A percentile compares a stretch with the other conserved stretches of the same genome.
phyloP scores from a whole-genome alignment of 2,329 filamentous ascomycete species.

The Aspergillus bombycis region DNA sequence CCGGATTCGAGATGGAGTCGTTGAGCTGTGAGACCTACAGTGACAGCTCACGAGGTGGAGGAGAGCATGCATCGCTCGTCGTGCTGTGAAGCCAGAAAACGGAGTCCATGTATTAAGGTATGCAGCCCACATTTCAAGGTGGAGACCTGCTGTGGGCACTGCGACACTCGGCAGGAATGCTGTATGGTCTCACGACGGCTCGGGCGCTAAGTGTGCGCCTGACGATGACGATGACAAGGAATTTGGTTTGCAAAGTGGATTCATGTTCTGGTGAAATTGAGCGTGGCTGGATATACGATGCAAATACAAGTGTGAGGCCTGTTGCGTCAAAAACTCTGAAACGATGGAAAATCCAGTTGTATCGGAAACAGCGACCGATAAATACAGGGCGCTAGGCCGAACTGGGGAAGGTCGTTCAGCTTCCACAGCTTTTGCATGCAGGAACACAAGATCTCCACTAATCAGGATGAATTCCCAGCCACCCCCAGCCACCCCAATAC shows the following conservation, averaged over 20 bases:
- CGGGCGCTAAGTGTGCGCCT: neutral
- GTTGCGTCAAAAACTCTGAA: neutral
- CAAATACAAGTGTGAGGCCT: neutral
- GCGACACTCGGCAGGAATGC: neutral
- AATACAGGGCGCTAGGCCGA: neutral
- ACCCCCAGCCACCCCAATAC: constrained; percentile 3
- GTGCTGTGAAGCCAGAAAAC: neutral
- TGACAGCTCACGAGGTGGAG: constrained; percentile 6
- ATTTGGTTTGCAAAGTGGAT: neutral
- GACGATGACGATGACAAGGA: neutral
- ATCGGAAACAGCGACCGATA: neutral
- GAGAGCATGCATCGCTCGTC: neutral
- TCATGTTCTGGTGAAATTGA: neutral
- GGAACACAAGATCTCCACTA: neutral
- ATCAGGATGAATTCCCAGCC: neutral
- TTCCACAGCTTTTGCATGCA: neutral
- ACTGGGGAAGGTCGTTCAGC: neutral
- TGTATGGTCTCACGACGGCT: neutral
- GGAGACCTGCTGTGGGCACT: neutral
- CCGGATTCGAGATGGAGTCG: neutral
- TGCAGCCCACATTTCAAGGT: neutral
- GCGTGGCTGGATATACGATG: neutral
- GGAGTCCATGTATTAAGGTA: neutral
- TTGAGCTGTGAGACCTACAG: neutral
- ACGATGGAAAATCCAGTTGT: neutral